Evolutionary conservation across 768 basidiomycete genomes (phyloP).

Genomic region (Amanita phalloides): DNA sequence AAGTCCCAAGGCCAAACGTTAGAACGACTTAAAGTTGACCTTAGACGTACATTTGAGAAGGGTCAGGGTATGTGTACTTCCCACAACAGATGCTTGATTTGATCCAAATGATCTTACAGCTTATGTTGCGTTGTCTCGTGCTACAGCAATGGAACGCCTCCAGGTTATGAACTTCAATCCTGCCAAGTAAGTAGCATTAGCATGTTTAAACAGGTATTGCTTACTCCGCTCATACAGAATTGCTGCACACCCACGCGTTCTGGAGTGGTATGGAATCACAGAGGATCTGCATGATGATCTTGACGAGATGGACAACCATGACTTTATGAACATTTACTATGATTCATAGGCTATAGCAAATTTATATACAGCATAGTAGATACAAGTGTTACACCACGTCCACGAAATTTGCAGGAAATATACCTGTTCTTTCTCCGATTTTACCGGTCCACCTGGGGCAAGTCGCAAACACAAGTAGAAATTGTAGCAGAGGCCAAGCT

Average conservation of each 20-base stretch:
- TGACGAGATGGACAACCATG: conserved; percentile 29
- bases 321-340: conserved; percentile 22
- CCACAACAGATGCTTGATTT: not conserved
- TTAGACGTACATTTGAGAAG: conserved; percentile 67
- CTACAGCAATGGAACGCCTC: conserved; percentile 52
- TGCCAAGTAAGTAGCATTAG: conserved; percentile 31
- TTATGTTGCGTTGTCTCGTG: conserved; percentile 66
- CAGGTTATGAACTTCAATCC: conserved; percentile 57
- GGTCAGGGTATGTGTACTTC: conserved; percentile 46
- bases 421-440: conserved; percentile 43
- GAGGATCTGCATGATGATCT: conserved; percentile 11
- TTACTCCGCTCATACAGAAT: conserved; percentile 30
- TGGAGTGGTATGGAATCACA: conserved; percentile 39
- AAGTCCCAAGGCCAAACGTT: conserved; percentile 90
- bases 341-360: conserved; percentile 1
- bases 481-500: not conserved
- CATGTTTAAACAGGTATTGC: not conserved
- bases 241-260: conserved; percentile 50
- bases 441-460: conserved; percentile 68
- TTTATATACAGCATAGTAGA: not conserved
- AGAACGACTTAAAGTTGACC: conserved; percentile 72
- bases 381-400: conserved; percentile 34
- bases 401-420: conserved; percentile 83
- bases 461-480: not conserved
- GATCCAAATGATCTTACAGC: conserved; percentile 22